These are phyloP conservation scores for Trypanosoma boissoni DNA, from an alignment of 208 protist genomes.

Conservation along the genomic window DNA sequence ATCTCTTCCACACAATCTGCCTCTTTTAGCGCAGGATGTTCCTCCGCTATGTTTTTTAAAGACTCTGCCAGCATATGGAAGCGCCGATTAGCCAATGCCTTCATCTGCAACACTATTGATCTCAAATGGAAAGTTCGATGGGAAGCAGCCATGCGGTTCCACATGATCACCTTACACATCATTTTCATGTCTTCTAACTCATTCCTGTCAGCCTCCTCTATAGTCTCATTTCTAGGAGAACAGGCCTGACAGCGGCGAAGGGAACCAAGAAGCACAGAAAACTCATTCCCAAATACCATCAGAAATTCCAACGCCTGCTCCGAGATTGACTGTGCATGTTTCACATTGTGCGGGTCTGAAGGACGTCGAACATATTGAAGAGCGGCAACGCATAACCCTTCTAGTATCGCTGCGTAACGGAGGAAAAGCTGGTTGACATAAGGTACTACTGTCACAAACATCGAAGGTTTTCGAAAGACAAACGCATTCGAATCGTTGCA, in stretches of 20 bases:
- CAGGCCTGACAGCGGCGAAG: constrained; percentile 8
- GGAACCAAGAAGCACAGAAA: constrained; percentile 49
- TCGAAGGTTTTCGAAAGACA: constrained; percentile 48
- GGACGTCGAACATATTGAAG: constrained; percentile 59
- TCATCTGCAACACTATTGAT: constrained; percentile 63
- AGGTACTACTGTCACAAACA: constrained; percentile 65
- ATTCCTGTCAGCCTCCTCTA: constrained; percentile 23
- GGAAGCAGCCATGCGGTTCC: constrained; percentile 41
- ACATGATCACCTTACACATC: constrained; percentile 46
- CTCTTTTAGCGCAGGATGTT: constrained; percentile 37
- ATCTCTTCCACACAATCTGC: constrained; percentile 61
- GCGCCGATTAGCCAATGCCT: constrained; percentile 50
- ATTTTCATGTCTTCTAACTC: constrained; percentile 26
- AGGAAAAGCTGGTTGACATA: constrained; percentile 65
- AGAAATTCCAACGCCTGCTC: constrained; percentile 55
- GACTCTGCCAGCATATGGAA: constrained; percentile 39
- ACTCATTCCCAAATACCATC: constrained; percentile 54
- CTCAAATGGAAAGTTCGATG: constrained; percentile 53
- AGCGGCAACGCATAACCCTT: constrained; percentile 72
- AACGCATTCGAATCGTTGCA: constrained; percentile 26
- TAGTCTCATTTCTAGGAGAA: neutral
- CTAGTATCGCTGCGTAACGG: constrained; percentile 55
- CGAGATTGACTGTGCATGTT: constrained; percentile 44
- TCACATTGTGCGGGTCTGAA: constrained; percentile 43
- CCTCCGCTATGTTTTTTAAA: constrained; percentile 30